Evolutionary conservation across 163 green algal species (phyloP).

Genomic region (Dunaliella salina): DNA sequence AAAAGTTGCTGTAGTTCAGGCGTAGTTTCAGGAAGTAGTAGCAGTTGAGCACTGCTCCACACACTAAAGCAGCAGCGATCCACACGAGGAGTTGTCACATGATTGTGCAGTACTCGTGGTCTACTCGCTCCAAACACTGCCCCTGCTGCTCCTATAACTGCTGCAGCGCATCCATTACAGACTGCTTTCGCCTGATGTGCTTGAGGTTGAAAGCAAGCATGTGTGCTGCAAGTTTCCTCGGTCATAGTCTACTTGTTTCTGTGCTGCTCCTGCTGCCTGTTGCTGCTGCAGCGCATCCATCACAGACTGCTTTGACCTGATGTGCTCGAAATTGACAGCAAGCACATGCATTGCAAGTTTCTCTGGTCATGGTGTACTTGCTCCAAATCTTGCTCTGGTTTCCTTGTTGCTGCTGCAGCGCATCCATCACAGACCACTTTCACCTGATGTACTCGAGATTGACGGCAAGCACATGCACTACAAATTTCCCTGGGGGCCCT

Average conservation of each 20-base stretch:
- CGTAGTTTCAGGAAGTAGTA: no score
- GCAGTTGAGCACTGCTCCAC: no score
- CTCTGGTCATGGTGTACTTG: no score
- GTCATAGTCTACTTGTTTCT: no score
- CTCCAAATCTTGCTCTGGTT: no score
- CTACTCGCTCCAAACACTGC: no score
- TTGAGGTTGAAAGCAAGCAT: slow-evolving; percentile 65
- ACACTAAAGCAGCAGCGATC: no score
- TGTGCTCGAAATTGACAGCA: slow-evolving; percentile 76
- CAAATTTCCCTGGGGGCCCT: slow-evolving; percentile 77
- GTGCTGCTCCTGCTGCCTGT: no score
- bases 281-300: slow-evolving; percentile 35
- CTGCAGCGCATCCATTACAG: slow-evolving; percentile 61
- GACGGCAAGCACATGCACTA: slow-evolving; percentile 77
- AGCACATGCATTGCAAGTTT: slow-evolving; percentile 85
- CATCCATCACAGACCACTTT: slow-evolving; percentile 77
- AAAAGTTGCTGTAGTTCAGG: no score
- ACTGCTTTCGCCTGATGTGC: slow-evolving; percentile 87
- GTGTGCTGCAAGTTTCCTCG: slow-evolving; percentile 87
- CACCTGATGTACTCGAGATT: slow-evolving; percentile 84
- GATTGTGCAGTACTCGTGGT: no score
- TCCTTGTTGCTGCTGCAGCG: slow-evolving; percentile 10
- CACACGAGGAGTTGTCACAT: no score
- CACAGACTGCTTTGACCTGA: slow-evolving; percentile 86
- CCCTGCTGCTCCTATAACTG: no score